Evolutionary conservation across 495 filamentous ascomycete genomes (phyloP).

Genomic region (Penicillium argentinense): DNA sequence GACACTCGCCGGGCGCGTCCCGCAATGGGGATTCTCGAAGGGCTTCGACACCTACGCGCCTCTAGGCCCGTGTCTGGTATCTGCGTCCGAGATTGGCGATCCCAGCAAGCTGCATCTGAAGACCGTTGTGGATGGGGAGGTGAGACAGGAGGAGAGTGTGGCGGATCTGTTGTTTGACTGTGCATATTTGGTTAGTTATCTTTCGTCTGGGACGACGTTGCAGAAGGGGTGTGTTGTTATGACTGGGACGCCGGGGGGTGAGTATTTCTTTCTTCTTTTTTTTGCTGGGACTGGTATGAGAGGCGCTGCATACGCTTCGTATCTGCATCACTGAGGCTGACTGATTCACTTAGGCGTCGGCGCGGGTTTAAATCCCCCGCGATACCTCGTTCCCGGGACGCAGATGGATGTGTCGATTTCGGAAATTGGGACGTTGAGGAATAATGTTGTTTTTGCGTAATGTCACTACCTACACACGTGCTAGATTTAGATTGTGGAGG

Average conservation of each 20-base stretch:
- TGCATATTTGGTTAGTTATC: constrained; percentile 61
- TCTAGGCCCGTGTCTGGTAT: constrained; percentile 55
- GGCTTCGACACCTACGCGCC: constrained; percentile 78
- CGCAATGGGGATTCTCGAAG: constrained; percentile 74
- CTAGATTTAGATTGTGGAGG: too few species aligned
- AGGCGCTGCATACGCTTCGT: too few species aligned
- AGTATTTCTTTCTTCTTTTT: constrained; percentile 6
- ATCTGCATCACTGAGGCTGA: too few species aligned
- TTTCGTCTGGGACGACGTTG: constrained; percentile 69
- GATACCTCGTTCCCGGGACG: constrained; percentile 35
- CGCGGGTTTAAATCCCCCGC: constrained; percentile 30
- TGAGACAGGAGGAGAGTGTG: constrained; percentile 63
- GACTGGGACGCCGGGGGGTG: constrained; percentile 60
- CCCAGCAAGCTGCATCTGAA: constrained; percentile 57
- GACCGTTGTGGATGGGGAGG: constrained; percentile 63
- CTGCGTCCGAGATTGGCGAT: constrained; percentile 36
- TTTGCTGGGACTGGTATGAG: too few species aligned
- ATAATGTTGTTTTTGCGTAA: constrained; percentile 25
- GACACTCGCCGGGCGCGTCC: constrained; percentile 58
- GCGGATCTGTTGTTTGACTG: constrained; percentile 72
- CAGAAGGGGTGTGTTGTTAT: constrained; percentile 75
- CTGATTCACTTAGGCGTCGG: constrained; percentile 26
- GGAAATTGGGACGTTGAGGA: constrained; percentile 37
- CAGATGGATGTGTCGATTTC: constrained; percentile 38
- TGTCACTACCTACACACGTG: too few species aligned